Conservation (phyloP, 805 yeast genomes). For the Nakazawaea pomicola region DNA sequence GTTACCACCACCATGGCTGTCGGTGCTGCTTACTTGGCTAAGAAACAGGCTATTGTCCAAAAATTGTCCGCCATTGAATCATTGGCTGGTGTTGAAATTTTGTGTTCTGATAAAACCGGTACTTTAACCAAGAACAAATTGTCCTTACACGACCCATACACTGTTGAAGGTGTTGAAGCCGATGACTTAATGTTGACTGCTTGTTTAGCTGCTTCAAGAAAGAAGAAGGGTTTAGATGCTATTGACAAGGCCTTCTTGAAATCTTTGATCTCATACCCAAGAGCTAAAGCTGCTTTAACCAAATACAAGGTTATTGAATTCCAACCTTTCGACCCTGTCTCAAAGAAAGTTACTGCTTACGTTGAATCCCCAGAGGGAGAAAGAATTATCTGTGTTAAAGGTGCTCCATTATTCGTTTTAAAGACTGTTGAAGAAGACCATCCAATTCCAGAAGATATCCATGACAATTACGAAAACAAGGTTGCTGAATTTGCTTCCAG, state of each 20-base stretch:
- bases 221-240: constrained; percentile 97
- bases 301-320: constrained; percentile 93
- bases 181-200: constrained; percentile 97
- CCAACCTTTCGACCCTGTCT: constrained; percentile 97
- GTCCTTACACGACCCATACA: constrained; percentile 94
- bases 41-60: constrained; percentile 96
- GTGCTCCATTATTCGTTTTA: constrained; percentile 96
- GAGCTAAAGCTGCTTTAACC: constrained; percentile 87
- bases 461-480: constrained; percentile 92
- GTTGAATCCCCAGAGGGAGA: constrained; percentile 96
- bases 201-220: constrained; percentile 95
- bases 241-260: constrained; percentile 95
- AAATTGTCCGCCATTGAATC: constrained; percentile 96
- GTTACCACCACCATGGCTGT: constrained; percentile 99
- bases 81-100: constrained; percentile 94
- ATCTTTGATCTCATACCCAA: constrained; percentile 81
- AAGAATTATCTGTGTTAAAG: constrained; percentile 92
- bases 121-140: constrained; percentile 96
- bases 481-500: constrained; percentile 97
- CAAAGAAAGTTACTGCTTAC: constrained; percentile 92
- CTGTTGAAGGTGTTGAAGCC: constrained; percentile 94
- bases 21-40: constrained; percentile 98
- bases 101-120: constrained; percentile 98
- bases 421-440: constrained; percentile 97
- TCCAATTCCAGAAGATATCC: constrained; percentile 90